A percentile compares a stretch with the other conserved stretches of the same genome.
These are phyloP conservation scores for Cetraspora pellucida DNA, from an alignment of 192 early-diverging fungal genomes.

Conservation along the genomic window DNA sequence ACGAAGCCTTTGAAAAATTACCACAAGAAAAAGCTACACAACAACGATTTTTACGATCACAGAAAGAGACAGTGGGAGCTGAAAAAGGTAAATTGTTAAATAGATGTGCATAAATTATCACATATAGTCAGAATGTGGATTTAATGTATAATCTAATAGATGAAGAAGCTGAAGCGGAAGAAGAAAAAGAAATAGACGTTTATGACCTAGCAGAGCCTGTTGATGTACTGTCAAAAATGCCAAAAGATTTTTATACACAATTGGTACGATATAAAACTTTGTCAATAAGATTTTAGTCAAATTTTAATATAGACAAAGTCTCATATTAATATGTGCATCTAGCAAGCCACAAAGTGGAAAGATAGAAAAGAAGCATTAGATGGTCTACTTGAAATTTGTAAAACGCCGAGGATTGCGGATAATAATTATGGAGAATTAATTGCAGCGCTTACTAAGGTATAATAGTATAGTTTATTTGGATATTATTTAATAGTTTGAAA, in stretches of 20 bases:
- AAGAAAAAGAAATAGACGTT: slow-evolving; percentile 65
- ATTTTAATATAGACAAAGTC: not conserved
- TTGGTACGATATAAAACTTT: slow-evolving; percentile 46
- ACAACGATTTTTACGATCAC: slow-evolving; percentile 76
- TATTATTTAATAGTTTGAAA: not conserved
- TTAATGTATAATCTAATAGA: slow-evolving; percentile 10
- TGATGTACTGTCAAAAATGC: slow-evolving; percentile 86
- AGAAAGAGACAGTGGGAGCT: slow-evolving; percentile 56
- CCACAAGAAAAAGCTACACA: slow-evolving; percentile 65
- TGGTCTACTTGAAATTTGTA: slow-evolving; percentile 65
- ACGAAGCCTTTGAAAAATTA: slow-evolving; percentile 77
- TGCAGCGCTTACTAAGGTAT: slow-evolving; percentile 78
- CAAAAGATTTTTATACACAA: slow-evolving; percentile 75
- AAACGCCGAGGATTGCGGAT: slow-evolving; percentile 76
- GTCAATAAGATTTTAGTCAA: not conserved
- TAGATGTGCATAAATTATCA: not conserved
- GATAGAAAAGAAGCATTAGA: slow-evolving; percentile 94
- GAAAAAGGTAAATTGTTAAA: slow-evolving; percentile 36
- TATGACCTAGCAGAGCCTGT: slow-evolving; percentile 89
- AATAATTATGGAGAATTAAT: slow-evolving; percentile 82
- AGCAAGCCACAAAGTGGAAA: slow-evolving; percentile 90
- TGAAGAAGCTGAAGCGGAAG: slow-evolving; percentile 48
- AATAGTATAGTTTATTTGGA: not conserved
- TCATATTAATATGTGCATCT: not conserved
- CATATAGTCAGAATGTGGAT: not conserved